These are phyloP conservation scores for Linaria vulgaris DNA, from an alignment of 257 asterid species.

Conservation along the genomic window DNA sequence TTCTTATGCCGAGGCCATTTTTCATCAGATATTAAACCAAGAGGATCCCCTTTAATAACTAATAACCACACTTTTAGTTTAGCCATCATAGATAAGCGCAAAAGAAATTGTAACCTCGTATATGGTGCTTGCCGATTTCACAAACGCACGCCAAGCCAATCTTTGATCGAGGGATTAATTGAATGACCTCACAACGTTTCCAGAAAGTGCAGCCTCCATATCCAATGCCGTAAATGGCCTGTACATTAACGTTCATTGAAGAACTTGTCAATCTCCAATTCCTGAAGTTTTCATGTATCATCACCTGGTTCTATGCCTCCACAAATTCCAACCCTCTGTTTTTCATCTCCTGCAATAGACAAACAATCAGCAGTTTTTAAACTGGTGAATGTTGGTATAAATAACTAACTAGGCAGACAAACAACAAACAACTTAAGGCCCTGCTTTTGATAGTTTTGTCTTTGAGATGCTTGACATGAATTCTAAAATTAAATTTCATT, in stretches of 20 bases:
- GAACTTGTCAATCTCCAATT: slow-evolving; percentile 9
- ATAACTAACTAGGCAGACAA: no score
- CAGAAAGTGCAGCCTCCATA: slow-evolving; percentile 28
- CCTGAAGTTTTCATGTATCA: background rate
- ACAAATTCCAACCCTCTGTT: background rate
- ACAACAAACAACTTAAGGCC: no score
- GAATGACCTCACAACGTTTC: slow-evolving; percentile 19
- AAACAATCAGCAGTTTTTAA: no score
- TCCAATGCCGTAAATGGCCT: slow-evolving; percentile 13
- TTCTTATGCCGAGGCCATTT: no score
- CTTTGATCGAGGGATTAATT: slow-evolving; percentile 12
- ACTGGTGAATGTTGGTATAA: no score
- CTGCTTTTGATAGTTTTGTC: no score
- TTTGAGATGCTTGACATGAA: no score
- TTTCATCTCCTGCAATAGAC: background rate
- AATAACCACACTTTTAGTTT: background rate
- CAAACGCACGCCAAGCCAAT: slow-evolving; percentile 23
- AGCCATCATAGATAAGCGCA: background rate
- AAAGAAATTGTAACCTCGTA: slow-evolving; percentile 27
- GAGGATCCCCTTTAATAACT: background rate
- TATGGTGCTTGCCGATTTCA: slow-evolving; percentile 20
- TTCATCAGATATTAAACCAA: no score
- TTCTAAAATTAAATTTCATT: no score
- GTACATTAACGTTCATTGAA: slow-evolving; percentile 11
- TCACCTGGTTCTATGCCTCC: background rate